Evolutionary conservation across 176 grass and related monocot genomes (phyloP).

Genomic region (Triticum urartu): DNA sequence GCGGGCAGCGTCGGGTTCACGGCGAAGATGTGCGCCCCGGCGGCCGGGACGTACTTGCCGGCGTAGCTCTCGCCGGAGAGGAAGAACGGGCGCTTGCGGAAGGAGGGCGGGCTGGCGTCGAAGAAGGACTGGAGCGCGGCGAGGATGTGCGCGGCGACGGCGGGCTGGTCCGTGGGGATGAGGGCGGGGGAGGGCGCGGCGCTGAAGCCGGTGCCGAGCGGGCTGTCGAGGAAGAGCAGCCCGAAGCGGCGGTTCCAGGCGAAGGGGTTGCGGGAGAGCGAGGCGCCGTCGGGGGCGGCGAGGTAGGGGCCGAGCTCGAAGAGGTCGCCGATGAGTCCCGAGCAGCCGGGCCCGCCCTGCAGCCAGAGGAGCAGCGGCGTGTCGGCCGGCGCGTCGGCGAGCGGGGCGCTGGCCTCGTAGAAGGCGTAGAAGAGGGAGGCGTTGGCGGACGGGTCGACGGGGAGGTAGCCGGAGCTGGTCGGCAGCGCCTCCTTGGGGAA

Average conservation of each 20-base stretch:
- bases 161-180: conserved; percentile 46
- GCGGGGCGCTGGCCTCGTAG: conserved; percentile 50
- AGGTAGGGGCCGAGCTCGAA: conserved; percentile 59
- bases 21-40: conserved; percentile 20
- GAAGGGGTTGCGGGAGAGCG: conserved; percentile 39
- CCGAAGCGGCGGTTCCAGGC: conserved; percentile 55
- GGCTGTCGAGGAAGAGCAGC: conserved; percentile 67
- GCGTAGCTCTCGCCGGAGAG: conserved; percentile 68
- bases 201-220: conserved; percentile 57
- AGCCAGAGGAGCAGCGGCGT: conserved; percentile 62
- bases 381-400: neutral
- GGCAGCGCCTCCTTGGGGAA: conserved; percentile 39
- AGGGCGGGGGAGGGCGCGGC: neutral
- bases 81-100: conserved; percentile 42
- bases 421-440: conserved; percentile 55
- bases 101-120: neutral
- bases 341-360: conserved; percentile 58
- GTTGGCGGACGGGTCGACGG: conserved; percentile 1
- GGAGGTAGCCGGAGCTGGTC: conserved; percentile 57
- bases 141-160: conserved; percentile 41
- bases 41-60: conserved; percentile 52
- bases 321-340: conserved; percentile 44
- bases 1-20: neutral
- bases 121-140: conserved; percentile 42
- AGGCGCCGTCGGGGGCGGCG: neutral